Evolutionary conservation across 1,284 basidiomycete species (phyloP), one percentile per base, ranked within the genome.

Genomic region (Takashimella tepidaria): DNA sequence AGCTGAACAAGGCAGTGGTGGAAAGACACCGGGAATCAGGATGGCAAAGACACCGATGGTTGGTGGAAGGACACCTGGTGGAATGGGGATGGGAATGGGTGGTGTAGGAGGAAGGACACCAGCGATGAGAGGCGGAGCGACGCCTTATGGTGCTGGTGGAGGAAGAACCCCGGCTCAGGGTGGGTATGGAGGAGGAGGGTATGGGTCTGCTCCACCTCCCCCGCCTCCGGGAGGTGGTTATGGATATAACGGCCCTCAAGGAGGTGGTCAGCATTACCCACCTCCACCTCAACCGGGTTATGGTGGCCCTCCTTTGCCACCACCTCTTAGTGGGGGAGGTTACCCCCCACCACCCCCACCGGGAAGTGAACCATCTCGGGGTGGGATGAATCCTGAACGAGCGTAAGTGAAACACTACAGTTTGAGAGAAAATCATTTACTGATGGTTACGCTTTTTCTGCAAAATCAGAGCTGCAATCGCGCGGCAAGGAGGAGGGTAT

Each of bases 41-140:
- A 77, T 77, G 10, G 79, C 62, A 11, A 66, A 62, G 42, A 74
- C 72, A 2, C 72, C 77, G 5, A 76, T 81, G 44, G 50, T 51
- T 11, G 84, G 86, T 24, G 85, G 86, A 6, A 87, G 87, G 69
- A 92, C 89, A 0, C 89, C 90, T 0, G 68, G 66, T 2, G 77
- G 81, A n/a, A 82, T 87, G 47, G 90, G 88, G 8, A 88, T 88
- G 46, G 88, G 58, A 16, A 21, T 55, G 10, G 54, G 51, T 46
- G 57, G 56, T 45, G n/a, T n/a, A n/a, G n/a, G n/a, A n/a, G 31
- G 31, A 16, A 31, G 47, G 13, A 55, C 22, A 21, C 43, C 51
- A 5, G 43, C 27, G n/a, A 54, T 54, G 44, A 53, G 55, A 13
- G 61, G 61, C 4, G 67, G 63, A 2, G 50, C 53, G 22, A 68